Conservation (phyloP, 306 rosid genomes). For the Begonia masoniana region DNA sequence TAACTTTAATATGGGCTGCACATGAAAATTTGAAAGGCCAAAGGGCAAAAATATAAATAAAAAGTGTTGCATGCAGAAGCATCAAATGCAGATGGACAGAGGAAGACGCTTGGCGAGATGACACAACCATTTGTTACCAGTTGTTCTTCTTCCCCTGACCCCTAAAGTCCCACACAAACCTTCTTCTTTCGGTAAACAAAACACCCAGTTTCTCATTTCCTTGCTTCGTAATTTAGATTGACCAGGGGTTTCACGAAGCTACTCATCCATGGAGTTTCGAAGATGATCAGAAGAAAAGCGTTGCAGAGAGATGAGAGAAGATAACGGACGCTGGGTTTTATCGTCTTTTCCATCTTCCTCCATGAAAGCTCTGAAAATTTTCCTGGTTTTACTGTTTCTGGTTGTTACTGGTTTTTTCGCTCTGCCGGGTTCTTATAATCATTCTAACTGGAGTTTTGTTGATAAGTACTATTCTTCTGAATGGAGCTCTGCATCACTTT, state of each 20-base stretch:
- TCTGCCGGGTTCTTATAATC: slow-evolving; percentile 34
- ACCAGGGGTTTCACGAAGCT: too few relatives aligned
- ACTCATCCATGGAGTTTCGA: neutral
- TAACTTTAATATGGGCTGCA: too few relatives aligned
- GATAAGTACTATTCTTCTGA: slow-evolving; percentile 8
- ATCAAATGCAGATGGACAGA: slow-evolving; percentile 18
- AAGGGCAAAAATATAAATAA: slow-evolving; percentile 32
- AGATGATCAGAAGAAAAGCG: neutral
- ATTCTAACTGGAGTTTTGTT: slow-evolving; percentile 18
- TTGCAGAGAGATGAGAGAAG: neutral
- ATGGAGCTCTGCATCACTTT: slow-evolving; percentile 11
- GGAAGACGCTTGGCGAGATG: slow-evolving; percentile 47
- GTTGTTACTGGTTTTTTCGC: slow-evolving; percentile 38
- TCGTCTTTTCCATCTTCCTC: slow-evolving; percentile 18
- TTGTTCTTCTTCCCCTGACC: slow-evolving; percentile 7
- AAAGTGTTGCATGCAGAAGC: slow-evolving; percentile 55
- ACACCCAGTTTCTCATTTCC: neutral
- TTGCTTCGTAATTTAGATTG: neutral
- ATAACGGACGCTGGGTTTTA: slow-evolving; percentile 11
- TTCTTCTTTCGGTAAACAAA: neutral
- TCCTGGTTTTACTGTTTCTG: slow-evolving; percentile 33
- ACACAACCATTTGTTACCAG: slow-evolving; percentile 47
- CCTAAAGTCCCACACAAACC: slow-evolving; percentile 5
- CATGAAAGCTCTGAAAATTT: slow-evolving; percentile 20
- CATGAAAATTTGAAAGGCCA: neutral